Base-by-base conservation (phyloP, 495 filamentous ascomycete genomes). In the Aspergillus taichungensis region DNA sequence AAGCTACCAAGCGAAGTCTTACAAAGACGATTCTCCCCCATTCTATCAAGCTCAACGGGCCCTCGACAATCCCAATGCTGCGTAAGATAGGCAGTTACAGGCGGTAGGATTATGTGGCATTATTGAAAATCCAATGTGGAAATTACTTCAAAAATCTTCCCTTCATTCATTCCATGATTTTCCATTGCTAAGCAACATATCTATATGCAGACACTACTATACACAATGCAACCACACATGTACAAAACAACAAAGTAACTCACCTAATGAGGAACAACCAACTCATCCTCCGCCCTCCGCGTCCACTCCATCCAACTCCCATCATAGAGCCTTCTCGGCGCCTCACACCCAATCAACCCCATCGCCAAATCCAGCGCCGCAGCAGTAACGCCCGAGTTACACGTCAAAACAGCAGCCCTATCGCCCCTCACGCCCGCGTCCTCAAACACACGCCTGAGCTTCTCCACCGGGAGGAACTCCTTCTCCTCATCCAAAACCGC, bases 271-370 rank as follows among this genome's bases (percentile, higher is more conserved):
- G 30, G 8, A 29, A 40, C 38, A 24, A 53, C 41, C 13, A 57
- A 12, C 6, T 30, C 37, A 8, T 49, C 47, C 8, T 54, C 46
- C 6, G 37, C 55, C 45, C 49, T 44, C 8, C 54, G 49, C 11
- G 45, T 53, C 63, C 63, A 66, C 35, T 66, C 63, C 37, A 52
- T 55, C 63, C 63, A 66, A 41, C 63, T 66, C 8, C 63, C 63
- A 56, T 66, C 63, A 41, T 66, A 66, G 12, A 66, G 13, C 42
- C 54, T 50, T 37, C 52, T 43, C 32, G 34, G 28, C 33, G 43
- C 32, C 33, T 35, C 41, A 7, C 38, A 58, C 3, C 58, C 58
- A 27, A 50, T 48, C 8, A 47, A 37, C 11, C 33, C 31, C 42
- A 66, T 41, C 0, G 56, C 60, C 36, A 63, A 33, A 35, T 55